phyloP scores from a whole-genome alignment of 139 green algal genomes.

The Closterium sp. region DNA sequence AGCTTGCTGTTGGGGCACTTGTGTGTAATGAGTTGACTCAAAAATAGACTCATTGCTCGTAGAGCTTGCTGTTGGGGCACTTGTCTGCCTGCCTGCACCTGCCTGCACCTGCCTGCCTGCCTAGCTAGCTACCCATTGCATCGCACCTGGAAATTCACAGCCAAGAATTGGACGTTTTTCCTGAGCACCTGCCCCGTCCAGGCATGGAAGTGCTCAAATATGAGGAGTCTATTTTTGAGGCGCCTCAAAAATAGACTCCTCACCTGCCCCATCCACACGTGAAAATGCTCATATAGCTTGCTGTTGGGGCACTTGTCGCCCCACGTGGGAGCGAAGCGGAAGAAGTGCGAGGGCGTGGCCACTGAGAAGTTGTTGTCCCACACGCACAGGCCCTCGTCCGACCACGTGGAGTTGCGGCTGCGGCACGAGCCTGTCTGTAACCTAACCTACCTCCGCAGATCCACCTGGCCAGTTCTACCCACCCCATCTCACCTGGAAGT shows the following conservation, averaged over 20 bases:
- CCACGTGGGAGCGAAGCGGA: not conserved
- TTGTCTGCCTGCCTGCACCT: too few relatives aligned
- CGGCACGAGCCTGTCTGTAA: too few relatives aligned
- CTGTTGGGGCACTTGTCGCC: slow-evolving; percentile 2
- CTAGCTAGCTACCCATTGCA: too few relatives aligned
- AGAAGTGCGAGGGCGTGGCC: slow-evolving; percentile 3
- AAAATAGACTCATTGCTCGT: too few relatives aligned
- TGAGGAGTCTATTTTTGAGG: too few relatives aligned
- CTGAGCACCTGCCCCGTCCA: not conserved
- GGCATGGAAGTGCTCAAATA: slow-evolving; percentile 1
- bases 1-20: slow-evolving; percentile 25
- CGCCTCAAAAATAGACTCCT: too few relatives aligned
- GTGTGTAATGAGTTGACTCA: not conserved
- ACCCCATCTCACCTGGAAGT: slow-evolving; percentile 14
- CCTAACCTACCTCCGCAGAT: too few relatives aligned
- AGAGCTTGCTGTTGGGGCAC: too few relatives aligned
- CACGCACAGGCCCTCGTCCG: slow-evolving; percentile 20
- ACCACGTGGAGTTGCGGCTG: slow-evolving; percentile 13
- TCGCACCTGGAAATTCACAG: slow-evolving; percentile 23
- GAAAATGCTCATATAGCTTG: slow-evolving; percentile 29
- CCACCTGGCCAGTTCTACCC: not conserved
- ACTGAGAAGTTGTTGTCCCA: slow-evolving; percentile 33
- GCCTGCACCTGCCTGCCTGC: too few relatives aligned
- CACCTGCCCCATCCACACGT: slow-evolving; percentile 22
- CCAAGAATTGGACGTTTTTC: not conserved